Percentiles rank a stretch among this genome's conserved stretches.
Evolutionary conservation across 331 rosid genomes (phyloP).

Genomic region (Acacia pycnantha): DNA sequence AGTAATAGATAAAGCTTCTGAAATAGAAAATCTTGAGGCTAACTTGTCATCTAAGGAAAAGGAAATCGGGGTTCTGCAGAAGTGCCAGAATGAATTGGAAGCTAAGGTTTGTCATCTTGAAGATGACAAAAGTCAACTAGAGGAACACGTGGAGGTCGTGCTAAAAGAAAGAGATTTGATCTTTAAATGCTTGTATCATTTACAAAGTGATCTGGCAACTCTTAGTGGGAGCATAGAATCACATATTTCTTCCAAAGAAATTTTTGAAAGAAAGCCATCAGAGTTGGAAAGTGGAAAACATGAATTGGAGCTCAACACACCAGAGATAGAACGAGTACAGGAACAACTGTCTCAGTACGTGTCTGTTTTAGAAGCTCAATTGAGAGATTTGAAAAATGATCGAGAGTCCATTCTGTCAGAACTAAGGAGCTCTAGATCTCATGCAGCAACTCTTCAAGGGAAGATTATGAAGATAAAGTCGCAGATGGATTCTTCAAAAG

Average conservation of each 20-base stretch:
- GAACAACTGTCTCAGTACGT: conserved; percentile 37
- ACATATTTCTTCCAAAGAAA: conserved; percentile 49
- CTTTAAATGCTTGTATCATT: conserved; percentile 46
- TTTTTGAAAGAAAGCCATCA: conserved; percentile 41
- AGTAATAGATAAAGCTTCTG: conserved; percentile 42
- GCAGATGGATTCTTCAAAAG: conserved; percentile 38
- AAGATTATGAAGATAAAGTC: conserved; percentile 46
- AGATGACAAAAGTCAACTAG: conserved; percentile 53
- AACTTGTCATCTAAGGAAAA: conserved; percentile 59
- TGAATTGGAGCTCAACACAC: conserved; percentile 50
- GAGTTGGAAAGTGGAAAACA: conserved; percentile 47
- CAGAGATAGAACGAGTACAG: conserved; percentile 57
- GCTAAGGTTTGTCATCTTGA: conserved; percentile 57
- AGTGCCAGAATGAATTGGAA: conserved; percentile 46
- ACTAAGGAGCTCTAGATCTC: conserved; percentile 50
- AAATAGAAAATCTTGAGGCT: conserved; percentile 57
- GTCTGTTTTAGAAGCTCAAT: conserved; percentile 63
- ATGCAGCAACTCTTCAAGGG: conserved; percentile 46
- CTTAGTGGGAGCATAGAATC: conserved; percentile 42
- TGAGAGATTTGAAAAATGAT: conserved; percentile 43
- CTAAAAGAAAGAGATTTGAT: conserved; percentile 51
- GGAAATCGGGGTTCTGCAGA: conserved; percentile 49
- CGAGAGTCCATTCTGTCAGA: conserved; percentile 51
- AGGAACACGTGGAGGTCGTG: conserved; percentile 54
- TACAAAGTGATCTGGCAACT: conserved; percentile 46